A percentile compares a stretch with the other conserved stretches of the same genome.
Conservation (phyloP, 2,329 filamentous ascomycete genomes). For the Saccharata proteae region DNA sequence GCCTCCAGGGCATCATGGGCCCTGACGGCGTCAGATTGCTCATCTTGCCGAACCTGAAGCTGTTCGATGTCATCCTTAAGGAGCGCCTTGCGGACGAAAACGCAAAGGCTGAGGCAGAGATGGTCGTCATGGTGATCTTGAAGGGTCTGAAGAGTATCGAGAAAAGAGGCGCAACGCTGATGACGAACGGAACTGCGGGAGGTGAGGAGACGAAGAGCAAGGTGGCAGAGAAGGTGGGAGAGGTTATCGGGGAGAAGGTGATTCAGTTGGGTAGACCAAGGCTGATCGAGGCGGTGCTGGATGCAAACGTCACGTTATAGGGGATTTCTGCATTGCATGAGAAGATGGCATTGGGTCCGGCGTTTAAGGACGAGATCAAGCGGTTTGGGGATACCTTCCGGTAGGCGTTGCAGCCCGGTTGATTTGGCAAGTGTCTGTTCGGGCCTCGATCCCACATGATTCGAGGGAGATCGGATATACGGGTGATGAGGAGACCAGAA, state of each 20-base stretch:
- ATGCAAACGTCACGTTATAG: constrained; percentile 11
- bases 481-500: no score
- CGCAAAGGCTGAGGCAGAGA: constrained; percentile 47
- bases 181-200: constrained; percentile 28
- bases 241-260: constrained; percentile 29
- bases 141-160: constrained; percentile 43
- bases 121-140: constrained; percentile 46
- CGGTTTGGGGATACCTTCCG: no score
- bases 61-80: constrained; percentile 49
- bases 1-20: constrained; percentile 66
- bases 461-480: no score
- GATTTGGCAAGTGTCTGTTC: no score
- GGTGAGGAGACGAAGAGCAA: constrained; percentile 28
- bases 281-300: constrained; percentile 26
- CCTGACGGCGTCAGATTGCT: constrained; percentile 50
- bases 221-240: constrained; percentile 32
- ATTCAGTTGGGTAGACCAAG: constrained; percentile 25
- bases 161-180: constrained; percentile 16
- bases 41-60: constrained; percentile 53
- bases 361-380: no score
- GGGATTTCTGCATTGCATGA: no score
- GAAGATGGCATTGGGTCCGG: no score
- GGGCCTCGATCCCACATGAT: no score
- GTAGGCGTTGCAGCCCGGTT: no score
- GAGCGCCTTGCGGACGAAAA: constrained; percentile 43